Conservation (phyloP, 371 early-diverging fungal genomes). For the Mortierella sp. region DNA sequence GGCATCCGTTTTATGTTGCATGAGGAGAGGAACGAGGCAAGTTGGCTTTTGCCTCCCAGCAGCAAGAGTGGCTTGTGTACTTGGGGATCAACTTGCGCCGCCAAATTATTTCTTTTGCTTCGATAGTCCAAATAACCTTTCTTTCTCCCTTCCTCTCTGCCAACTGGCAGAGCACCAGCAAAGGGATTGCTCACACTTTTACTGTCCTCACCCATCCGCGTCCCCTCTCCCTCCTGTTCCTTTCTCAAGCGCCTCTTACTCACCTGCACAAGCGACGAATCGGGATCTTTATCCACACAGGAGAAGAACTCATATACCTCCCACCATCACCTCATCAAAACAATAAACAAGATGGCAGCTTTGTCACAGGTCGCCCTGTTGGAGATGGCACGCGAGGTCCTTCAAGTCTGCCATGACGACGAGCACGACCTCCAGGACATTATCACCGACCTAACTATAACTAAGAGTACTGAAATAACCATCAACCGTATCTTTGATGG, state of each 20-base stretch:
- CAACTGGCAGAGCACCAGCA: background rate
- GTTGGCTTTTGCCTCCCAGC: background rate
- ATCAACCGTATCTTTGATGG: constrained; percentile 53
- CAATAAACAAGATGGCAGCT: constrained; percentile 12
- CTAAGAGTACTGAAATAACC: constrained; percentile 29
- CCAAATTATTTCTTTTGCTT: background rate
- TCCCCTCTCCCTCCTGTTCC: background rate
- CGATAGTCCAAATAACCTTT: background rate
- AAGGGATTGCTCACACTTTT: background rate
- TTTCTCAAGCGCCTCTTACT: background rate
- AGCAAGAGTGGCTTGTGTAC: constrained; percentile 3
- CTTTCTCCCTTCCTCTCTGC: background rate
- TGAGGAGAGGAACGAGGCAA: background rate
- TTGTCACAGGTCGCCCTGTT: constrained; percentile 33
- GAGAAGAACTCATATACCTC: background rate
- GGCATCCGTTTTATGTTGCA: background rate
- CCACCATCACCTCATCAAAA: background rate
- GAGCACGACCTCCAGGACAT: constrained; percentile 34
- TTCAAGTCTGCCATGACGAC: constrained; percentile 18
- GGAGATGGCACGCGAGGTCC: constrained; percentile 57
- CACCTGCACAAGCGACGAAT: background rate
- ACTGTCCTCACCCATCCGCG: background rate
- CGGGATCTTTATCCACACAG: background rate
- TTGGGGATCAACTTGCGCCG: background rate
- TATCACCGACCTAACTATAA: constrained; percentile 41